Evolutionary conservation across 2,329 filamentous ascomycete species (phyloP).

Genomic region (Neonectria neomacrospora): DNA sequence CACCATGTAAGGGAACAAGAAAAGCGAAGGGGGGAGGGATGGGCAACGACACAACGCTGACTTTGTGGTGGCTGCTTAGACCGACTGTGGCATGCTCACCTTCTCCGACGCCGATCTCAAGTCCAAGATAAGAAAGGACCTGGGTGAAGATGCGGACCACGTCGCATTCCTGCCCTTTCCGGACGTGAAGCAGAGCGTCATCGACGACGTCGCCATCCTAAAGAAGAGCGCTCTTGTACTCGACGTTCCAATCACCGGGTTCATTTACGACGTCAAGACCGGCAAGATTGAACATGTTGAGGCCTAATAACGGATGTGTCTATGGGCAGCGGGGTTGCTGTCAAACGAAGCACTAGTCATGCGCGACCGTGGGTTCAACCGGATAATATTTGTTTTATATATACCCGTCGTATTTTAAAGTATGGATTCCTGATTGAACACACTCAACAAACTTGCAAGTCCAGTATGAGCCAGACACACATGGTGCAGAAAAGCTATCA

Average conservation of each 20-base stretch:
- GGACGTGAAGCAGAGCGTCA: constrained; percentile 71
- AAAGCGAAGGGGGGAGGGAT: not conserved
- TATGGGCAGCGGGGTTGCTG: not conserved
- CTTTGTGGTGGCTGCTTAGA: constrained; percentile 37
- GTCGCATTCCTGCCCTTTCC: constrained; percentile 75
- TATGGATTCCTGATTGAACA: not conserved
- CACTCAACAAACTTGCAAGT: not conserved
- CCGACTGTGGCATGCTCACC: constrained; percentile 68
- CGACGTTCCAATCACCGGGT: constrained; percentile 74
- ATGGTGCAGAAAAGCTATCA: not conserved
- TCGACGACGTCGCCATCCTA: constrained; percentile 72
- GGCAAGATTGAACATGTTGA: constrained; percentile 60
- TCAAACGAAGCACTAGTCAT: too few species aligned
- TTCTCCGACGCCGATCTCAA: constrained; percentile 70
- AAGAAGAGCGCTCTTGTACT: constrained; percentile 69
- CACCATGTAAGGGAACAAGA: constrained; percentile 63
- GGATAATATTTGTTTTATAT: not conserved
- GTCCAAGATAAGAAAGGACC: constrained; percentile 66
- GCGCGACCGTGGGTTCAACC: not conserved
- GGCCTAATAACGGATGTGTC: not conserved
- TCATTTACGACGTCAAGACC: constrained; percentile 81
- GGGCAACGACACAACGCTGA: not conserved
- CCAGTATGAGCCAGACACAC: not conserved
- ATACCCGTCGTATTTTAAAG: not conserved
- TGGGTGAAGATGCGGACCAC: constrained; percentile 60